Conservation (phyloP, 163 green algal species). For the Trebouxia gelatinosa region DNA sequence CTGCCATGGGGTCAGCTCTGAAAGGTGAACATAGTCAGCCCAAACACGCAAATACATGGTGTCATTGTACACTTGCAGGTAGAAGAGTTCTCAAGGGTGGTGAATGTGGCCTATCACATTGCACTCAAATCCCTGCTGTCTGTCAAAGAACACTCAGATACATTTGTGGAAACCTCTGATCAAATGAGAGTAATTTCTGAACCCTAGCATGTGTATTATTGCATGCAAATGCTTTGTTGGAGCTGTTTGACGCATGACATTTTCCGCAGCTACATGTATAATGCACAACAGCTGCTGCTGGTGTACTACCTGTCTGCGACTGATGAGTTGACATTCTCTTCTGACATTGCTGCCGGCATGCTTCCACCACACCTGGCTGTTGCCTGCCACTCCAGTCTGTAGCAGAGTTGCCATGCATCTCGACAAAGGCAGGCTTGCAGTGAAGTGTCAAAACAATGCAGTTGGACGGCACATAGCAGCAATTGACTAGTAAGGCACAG, state of each 20-base stretch:
- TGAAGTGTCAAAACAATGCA: too few relatives aligned
- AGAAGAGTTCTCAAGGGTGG: background rate
- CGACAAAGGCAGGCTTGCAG: too few relatives aligned
- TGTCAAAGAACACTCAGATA: background rate
- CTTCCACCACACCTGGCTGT: slow-evolving; percentile 54
- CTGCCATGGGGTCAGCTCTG: background rate
- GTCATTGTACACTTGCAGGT: background rate
- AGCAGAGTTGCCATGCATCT: too few relatives aligned
- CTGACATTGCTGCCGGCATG: slow-evolving; percentile 43
- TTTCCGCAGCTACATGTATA: too few relatives aligned
- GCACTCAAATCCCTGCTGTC: background rate
- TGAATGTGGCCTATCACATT: background rate
- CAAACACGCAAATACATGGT: background rate
- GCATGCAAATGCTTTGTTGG: too few relatives aligned
- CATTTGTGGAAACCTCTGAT: background rate
- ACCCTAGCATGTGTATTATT: too few relatives aligned
- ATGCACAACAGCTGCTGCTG: too few relatives aligned
- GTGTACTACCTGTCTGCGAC: slow-evolving; percentile 28
- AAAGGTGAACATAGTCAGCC: background rate
- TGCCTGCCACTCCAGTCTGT: slow-evolving; percentile 38
- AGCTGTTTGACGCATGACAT: too few relatives aligned
- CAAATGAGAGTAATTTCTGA: background rate
- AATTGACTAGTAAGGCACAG: too few relatives aligned
- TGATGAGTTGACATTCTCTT: slow-evolving; percentile 25
- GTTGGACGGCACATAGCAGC: too few relatives aligned